phyloP scores from a whole-genome alignment of 192 early-diverging fungal species.

The Linnemannia schmuckeri region DNA sequence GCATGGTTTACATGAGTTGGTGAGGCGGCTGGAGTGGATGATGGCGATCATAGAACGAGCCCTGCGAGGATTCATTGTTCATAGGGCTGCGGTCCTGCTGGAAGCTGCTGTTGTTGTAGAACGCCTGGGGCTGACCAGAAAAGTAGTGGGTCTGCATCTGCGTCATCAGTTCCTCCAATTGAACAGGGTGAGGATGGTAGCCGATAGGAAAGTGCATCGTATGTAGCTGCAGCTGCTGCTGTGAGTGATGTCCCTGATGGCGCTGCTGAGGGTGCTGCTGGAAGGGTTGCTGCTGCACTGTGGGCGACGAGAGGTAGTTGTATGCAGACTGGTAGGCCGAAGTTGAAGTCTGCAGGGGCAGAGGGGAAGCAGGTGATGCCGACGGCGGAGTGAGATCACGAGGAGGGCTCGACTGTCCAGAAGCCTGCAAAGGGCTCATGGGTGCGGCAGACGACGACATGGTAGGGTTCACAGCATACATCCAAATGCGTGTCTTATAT shows the following conservation, averaged over 20 bases:
- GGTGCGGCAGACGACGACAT: not conserved
- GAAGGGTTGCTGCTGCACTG: not conserved
- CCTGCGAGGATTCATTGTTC: slow-evolving; percentile 8
- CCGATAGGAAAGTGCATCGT: not conserved
- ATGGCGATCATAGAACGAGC: slow-evolving; percentile 14
- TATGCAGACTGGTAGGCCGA: not conserved
- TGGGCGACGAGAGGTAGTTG: not conserved
- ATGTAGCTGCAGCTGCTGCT: not conserved
- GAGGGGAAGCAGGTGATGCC: slow-evolving; percentile 11
- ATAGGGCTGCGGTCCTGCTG: not conserved
- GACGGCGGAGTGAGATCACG: not conserved
- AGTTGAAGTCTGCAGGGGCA: not conserved
- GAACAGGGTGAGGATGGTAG: slow-evolving; percentile 15
- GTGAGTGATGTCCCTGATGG: not conserved
- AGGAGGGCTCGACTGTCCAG: slow-evolving; percentile 6
- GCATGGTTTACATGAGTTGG: slow-evolving; percentile 18
- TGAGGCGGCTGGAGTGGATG: slow-evolving; percentile 38
- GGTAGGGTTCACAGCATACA: slow-evolving; percentile 68
- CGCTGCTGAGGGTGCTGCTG: slow-evolving; percentile 12
- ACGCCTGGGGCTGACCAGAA: slow-evolving; percentile 5
- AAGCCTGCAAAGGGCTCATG: not conserved
- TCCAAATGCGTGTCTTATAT: slow-evolving; percentile 99
- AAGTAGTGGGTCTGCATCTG: slow-evolving; percentile 32
- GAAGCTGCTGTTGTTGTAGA: slow-evolving; percentile 1
- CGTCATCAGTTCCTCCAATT: slow-evolving; percentile 26